phyloP scores from a whole-genome alignment of 495 filamentous ascomycete species.

The Hypomontagnella monticulosa region DNA sequence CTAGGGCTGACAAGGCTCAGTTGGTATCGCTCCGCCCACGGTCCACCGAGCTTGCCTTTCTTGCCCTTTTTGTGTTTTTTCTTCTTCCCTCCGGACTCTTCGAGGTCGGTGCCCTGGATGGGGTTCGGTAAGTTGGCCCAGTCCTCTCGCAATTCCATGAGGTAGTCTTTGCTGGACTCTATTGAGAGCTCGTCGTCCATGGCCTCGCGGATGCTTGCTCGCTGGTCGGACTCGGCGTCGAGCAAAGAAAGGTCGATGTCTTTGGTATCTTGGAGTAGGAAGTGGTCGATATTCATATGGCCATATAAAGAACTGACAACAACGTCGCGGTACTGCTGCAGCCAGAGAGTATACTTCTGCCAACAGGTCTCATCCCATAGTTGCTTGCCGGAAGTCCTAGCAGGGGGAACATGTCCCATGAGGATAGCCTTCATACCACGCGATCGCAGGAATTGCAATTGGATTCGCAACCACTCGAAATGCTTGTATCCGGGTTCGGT shows the following conservation, averaged over 20 bases:
- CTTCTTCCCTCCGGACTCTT: conserved; percentile 44
- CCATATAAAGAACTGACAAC: conserved; percentile 82
- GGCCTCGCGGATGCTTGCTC: conserved; percentile 42
- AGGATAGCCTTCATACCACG: conserved; percentile 94
- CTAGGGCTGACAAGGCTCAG: conserved; percentile 82
- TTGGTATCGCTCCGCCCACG: conserved; percentile 85
- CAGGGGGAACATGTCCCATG: conserved; percentile 93
- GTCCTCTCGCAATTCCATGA: conserved; percentile 76
- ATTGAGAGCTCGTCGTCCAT: conserved; percentile 67
- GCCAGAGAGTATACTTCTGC: conserved; percentile 96
- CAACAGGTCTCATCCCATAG: conserved; percentile 94
- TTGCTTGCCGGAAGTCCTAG: conserved; percentile 80
- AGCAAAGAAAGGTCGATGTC: conserved; percentile 70
- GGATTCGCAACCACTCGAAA: conserved; percentile 95
- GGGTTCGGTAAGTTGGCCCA: conserved; percentile 82
- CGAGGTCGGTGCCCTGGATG: conserved; percentile 45
- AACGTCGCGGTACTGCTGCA: conserved; percentile 89
- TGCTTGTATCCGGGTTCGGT: conserved; percentile 91
- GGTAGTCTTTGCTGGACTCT: conserved; percentile 76
- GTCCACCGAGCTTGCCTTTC: conserved; percentile 72
- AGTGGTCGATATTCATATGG: conserved; percentile 99
- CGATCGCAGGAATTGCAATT: conserved; percentile 81
- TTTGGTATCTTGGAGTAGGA: conserved; percentile 87
- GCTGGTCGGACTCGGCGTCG: conserved; percentile 51
- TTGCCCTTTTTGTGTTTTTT: conserved; percentile 57